Conservation (phyloP, 306 rosid genomes). For the Cicer yamashitae region DNA sequence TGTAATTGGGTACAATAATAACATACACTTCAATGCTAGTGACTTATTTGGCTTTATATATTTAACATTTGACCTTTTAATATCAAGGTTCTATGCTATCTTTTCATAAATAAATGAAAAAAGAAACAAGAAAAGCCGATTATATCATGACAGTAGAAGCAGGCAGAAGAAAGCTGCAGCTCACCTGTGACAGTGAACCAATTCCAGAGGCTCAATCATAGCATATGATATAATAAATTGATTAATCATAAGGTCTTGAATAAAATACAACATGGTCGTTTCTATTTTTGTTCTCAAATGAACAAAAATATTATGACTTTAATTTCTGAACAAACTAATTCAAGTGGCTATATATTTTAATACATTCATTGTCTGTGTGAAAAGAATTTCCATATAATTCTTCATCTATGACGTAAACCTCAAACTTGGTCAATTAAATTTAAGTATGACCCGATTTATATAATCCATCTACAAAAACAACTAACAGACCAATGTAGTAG, state of each 20-base stretch:
- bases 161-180: constrained; percentile 18
- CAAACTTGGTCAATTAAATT: constrained; percentile 29
- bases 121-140: constrained; percentile 5
- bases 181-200: too few species aligned
- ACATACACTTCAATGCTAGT: constrained; percentile 3
- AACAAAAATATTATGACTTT: constrained; percentile 34
- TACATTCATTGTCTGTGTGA: background rate
- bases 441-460: background rate
- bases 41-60: constrained; percentile 4
- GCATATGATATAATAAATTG: constrained; percentile 18
- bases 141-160: constrained; percentile 15
- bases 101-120: background rate
- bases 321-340: constrained; percentile 5
- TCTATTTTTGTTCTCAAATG: too few species aligned
- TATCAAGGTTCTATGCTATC: background rate
- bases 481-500: constrained; percentile 6
- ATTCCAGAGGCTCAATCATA: background rate
- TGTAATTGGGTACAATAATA: background rate
- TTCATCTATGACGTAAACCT: constrained; percentile 21
- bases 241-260: background rate
- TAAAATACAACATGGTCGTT: constrained; percentile 4
- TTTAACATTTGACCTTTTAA: background rate
- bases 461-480: constrained; percentile 31
- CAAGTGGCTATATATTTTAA: constrained; percentile 33
- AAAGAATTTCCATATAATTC: constrained; percentile 21